These are phyloP conservation scores for Apiotrichum laibachii DNA, from an alignment of 1,284 basidiomycete genomes.

Conservation along the genomic window DNA sequence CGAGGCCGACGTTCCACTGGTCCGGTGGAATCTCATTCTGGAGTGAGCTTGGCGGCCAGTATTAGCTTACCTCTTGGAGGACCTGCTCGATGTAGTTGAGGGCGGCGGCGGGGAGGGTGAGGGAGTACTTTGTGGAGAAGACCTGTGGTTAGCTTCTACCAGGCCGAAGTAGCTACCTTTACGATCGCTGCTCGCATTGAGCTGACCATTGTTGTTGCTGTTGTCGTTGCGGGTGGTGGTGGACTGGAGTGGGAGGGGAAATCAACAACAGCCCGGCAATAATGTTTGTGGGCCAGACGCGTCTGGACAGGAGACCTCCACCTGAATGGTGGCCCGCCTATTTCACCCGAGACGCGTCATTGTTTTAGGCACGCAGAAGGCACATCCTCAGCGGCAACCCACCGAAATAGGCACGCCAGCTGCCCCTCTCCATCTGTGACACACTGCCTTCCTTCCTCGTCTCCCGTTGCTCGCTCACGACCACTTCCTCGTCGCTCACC, in stretches of 20 bases:
- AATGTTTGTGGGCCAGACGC: background rate
- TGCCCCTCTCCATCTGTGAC: too few relatives aligned
- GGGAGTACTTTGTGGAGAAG: constrained; percentile 52
- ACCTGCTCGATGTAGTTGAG: constrained; percentile 50
- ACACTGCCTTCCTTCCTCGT: too few relatives aligned
- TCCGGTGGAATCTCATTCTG: constrained; percentile 65
- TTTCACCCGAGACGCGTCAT: too few relatives aligned
- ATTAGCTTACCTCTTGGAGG: constrained; percentile 38
- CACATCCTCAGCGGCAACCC: background rate
- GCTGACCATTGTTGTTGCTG: constrained; percentile 33
- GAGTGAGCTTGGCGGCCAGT: background rate
- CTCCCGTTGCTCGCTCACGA: too few relatives aligned
- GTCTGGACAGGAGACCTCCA: constrained; percentile 12
- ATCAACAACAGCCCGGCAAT: background rate
- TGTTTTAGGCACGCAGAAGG: too few relatives aligned
- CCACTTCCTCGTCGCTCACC: background rate
- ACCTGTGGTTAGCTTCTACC: constrained; percentile 35
- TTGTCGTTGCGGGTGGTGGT: background rate
- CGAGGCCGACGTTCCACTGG: constrained; percentile 61
- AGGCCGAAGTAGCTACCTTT: constrained; percentile 34
- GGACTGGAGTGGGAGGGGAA: background rate
- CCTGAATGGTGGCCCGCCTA: background rate
- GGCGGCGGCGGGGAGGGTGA: constrained; percentile 49
- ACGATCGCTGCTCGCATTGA: constrained; percentile 48
- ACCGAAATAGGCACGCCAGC: background rate